Evolutionary conservation across 352 stramenopile species (phyloP).

Genomic region (Phytophthora pluvialis): DNA sequence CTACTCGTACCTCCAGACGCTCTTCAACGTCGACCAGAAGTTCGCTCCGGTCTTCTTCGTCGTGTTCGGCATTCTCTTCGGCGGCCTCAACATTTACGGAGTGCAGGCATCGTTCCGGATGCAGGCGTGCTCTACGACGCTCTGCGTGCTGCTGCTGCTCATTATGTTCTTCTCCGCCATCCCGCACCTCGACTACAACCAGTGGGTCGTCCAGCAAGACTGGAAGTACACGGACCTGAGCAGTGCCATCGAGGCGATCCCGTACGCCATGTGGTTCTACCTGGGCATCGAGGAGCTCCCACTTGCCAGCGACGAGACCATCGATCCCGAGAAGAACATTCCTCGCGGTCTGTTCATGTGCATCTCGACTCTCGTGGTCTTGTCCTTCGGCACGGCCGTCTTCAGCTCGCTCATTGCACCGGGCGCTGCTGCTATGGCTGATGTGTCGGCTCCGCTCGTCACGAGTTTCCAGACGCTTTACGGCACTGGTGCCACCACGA

Average conservation of each 20-base stretch:
- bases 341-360: slow-evolving; percentile 50
- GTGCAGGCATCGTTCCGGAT: slow-evolving; percentile 67
- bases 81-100: slow-evolving; percentile 54
- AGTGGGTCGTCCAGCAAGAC: slow-evolving; percentile 57
- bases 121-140: slow-evolving; percentile 52
- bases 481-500: slow-evolving; percentile 55
- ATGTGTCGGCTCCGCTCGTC: slow-evolving; percentile 55
- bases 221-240: slow-evolving; percentile 57
- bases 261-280: slow-evolving; percentile 74
- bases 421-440: slow-evolving; percentile 45
- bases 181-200: slow-evolving; percentile 56
- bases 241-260: slow-evolving; percentile 60
- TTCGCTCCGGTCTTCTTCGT: slow-evolving; percentile 55
- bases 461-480: slow-evolving; percentile 47
- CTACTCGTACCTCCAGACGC: slow-evolving; percentile 48
- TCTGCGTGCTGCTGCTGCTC: slow-evolving; percentile 53
- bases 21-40: slow-evolving; percentile 46
- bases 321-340: slow-evolving; percentile 35
- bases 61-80: slow-evolving; percentile 59
- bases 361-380: slow-evolving; percentile 56
- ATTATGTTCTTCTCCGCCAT: slow-evolving; percentile 64
- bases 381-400: slow-evolving; percentile 57
- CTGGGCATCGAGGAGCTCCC: slow-evolving; percentile 33
- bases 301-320: slow-evolving; percentile 33
- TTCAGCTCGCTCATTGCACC: slow-evolving; percentile 65